phyloP scores from a whole-genome alignment of 129 eudicot species.

The Tagetes erecta region DNA sequence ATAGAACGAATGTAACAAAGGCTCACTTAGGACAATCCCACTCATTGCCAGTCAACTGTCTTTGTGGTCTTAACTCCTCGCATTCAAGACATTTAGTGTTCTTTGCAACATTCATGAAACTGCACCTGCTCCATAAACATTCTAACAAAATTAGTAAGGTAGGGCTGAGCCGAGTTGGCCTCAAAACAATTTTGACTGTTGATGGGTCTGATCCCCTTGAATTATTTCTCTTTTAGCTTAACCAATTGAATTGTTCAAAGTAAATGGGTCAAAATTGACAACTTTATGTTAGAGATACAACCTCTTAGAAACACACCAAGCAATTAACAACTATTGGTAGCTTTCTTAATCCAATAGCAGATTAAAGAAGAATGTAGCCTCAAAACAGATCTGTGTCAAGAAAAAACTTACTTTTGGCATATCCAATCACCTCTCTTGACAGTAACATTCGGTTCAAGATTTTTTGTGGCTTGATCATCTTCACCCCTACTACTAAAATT shows the following conservation, averaged over 20 bases:
- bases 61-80: constrained; percentile 65
- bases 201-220: not conserved
- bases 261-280: not conserved
- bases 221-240: not conserved
- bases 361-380: not conserved
- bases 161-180: not conserved
- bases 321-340: not conserved
- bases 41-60: constrained; percentile 68
- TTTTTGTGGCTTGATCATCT: constrained; percentile 38
- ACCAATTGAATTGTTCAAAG: not conserved
- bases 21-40: constrained; percentile 95
- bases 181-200: not conserved
- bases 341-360: not conserved
- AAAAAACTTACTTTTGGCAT: constrained; percentile 70
- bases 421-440: constrained; percentile 95
- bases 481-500: constrained; percentile 33
- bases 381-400: not conserved
- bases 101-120: constrained; percentile 74
- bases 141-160: not conserved
- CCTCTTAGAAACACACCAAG: not conserved
- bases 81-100: constrained; percentile 72
- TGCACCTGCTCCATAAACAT: constrained; percentile 55
- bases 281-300: not conserved
- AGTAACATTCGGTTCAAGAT: constrained; percentile 47
- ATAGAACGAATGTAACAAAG: constrained; percentile 26